Conservation (phyloP, 2,329 filamentous ascomycete genomes). For the Pseudocercospora fuligena region DNA sequence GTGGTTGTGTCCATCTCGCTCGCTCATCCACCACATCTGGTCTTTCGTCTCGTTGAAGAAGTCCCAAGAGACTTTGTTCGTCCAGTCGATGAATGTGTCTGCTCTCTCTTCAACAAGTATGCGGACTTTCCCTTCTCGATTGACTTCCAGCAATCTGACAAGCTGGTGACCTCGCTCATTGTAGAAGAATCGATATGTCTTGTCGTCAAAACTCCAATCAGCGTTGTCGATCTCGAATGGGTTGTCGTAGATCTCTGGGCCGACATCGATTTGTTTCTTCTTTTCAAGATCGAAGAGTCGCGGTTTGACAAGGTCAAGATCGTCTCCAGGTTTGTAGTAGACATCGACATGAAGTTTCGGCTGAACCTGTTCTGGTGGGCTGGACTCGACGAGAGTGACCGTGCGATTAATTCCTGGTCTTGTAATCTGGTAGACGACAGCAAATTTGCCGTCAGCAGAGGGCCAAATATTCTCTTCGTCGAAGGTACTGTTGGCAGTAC, state of each 20-base stretch:
- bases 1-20: constrained; percentile 14
- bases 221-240: background rate
- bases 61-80: constrained; percentile 7
- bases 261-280: constrained; percentile 14
- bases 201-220: constrained; percentile 6
- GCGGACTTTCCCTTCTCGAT: background rate
- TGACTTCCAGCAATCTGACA: constrained; percentile 12
- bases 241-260: background rate
- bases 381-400: constrained; percentile 13
- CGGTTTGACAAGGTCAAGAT: background rate
- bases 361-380: constrained; percentile 1
- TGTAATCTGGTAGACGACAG: constrained; percentile 9
- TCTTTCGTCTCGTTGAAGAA: constrained; percentile 14
- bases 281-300: constrained; percentile 15
- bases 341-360: background rate
- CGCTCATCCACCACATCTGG: constrained; percentile 17
- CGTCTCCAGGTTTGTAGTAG: constrained; percentile 11
- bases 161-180: constrained; percentile 3
- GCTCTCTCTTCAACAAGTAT: constrained; percentile 13
- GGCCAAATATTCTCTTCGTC: background rate
- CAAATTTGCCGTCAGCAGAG: constrained; percentile 15
- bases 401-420: constrained; percentile 9
- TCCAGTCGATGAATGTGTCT: constrained; percentile 11
- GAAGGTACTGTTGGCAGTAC: background rate
- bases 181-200: constrained; percentile 15